Base-by-base conservation (phyloP, 345 rosid genomes). In the Lepidium sativum region DNA sequence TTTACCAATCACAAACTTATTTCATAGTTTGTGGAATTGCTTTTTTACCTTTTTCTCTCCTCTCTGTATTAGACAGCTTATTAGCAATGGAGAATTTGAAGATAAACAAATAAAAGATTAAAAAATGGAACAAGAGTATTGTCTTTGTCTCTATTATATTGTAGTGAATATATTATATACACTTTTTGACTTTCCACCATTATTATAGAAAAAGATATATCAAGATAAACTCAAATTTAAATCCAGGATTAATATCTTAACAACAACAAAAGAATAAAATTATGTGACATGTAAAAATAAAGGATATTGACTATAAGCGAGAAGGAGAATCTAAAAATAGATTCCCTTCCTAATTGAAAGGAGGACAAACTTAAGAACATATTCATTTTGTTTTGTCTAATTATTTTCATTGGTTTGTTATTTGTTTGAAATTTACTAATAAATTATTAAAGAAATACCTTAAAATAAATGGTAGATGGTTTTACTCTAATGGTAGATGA, bases 21-120 rank as follows among this genome's bases (percentile, higher is more conserved):
- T 54, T 43, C 40, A 17, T 27, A 15, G 65, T 55, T 47, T 48
- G 65, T 63, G 70, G 70, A 57, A 40, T 64, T 63, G 75, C 70
- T 71, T 71, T 72, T 49, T n/a, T 17, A 27, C 40, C 16, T 11
- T 38, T 9, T 60, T 14, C n/a, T 35, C 44, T 35, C 32, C 45
- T 37, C 60, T 55, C 13, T 55, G 45, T 37, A 40, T 27, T 31
- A 15, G 25, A 59, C 38, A 59, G 50, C 66, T 48, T 48, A 32
- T 38, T 15, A 13, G 40, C 65, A 23, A 29, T 41, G 34, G 27
- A 44, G 20, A 44, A 9, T 32, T 33, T 57, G 9, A 14, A 48
- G 23, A 57, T n/a, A 64, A 50, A 57, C 44, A 66, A 33, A 54
- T 25, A 25, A 6, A 11, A n/a, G 29, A 25, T 23, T 2, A 23